Evolutionary conservation across 352 stramenopile genomes (phyloP), one percentile per base, ranked within the genome.

Genomic region (Globisporangium irregulare): DNA sequence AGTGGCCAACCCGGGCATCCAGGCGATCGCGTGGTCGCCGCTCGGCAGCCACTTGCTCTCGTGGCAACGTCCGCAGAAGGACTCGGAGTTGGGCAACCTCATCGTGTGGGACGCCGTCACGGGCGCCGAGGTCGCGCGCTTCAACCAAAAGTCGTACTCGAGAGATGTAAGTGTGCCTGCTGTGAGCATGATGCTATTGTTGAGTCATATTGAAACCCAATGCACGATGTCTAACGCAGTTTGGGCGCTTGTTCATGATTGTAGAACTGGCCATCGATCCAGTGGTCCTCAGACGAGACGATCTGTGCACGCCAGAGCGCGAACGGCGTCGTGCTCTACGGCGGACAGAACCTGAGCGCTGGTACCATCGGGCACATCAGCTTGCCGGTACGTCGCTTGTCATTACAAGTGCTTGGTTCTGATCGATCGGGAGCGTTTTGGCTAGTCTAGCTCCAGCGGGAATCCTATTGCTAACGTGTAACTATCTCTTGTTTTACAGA

Each of bases 231-330:
- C 24, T 73, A 70, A 24, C 5, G 15, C 41, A 25, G 1, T 62
- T 8, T 32, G 18, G 24, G 20, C 48, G 56, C 27, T 36, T 61
- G 41, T 27, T 62, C 64, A 61, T 69, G 22, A 14, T 29, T 46
- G 38, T 59, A 95, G 87, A 85, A 88, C 70, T 98, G 92, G 92
- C 92, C 92, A 20, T 92, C 86, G 60, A 73, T 98, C 22, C 86
- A 97, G 69, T 98, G 92, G 92, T 97, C 84, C 41, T 86, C 81
- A 34, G 90, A 98, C 62, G 92, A 98, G 74, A 84, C 78, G 14
- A 94, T 95, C 54, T 93, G 87, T 51, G 88, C 75, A 2, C 88
- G 88, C 48, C 82, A 91, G 72, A 93, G 83, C 38, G 77, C 74
- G 3, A 93, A 91, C 64, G 84, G 86, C 14, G 85, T 95, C 18